phyloP scores from a whole-genome alignment of 805 yeast genomes.

The Monosporozyma aerobia region DNA sequence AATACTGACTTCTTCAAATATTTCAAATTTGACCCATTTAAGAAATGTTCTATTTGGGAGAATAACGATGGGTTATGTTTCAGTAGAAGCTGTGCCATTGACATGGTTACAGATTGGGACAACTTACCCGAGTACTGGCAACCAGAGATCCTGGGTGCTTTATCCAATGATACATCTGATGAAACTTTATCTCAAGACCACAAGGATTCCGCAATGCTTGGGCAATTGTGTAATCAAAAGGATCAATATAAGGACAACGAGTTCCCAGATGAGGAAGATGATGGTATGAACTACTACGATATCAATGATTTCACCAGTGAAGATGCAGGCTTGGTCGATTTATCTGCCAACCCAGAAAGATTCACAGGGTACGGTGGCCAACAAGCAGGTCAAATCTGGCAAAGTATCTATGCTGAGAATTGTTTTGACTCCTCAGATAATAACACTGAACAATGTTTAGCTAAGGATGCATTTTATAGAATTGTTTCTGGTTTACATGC shows the following conservation, averaged over 20 bases:
- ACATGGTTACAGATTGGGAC: slow-evolving; percentile 64
- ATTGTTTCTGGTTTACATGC: slow-evolving; percentile 91
- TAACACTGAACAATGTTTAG: slow-evolving; percentile 56
- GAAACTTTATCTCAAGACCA: slow-evolving; percentile 24
- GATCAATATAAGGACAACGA: slow-evolving; percentile 4
- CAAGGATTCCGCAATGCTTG: slow-evolving; percentile 30
- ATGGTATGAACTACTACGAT: slow-evolving; percentile 60
- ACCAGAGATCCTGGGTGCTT: slow-evolving; percentile 51
- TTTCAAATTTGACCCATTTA: slow-evolving; percentile 76
- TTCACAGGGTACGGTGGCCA: slow-evolving; percentile 94
- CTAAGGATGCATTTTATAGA: slow-evolving; percentile 81
- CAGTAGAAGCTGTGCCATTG: slow-evolving; percentile 83
- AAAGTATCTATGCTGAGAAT: slow-evolving; percentile 83
- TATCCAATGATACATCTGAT: slow-evolving; percentile 24
- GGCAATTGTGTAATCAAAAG: slow-evolving; percentile 30
- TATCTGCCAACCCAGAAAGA: slow-evolving; percentile 85
- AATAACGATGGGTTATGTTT: slow-evolving; percentile 74
- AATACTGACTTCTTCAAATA: slow-evolving; percentile 76
- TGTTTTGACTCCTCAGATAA: slow-evolving; percentile 51
- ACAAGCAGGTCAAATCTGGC: slow-evolving; percentile 89
- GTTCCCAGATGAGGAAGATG: slow-evolving; percentile 9
- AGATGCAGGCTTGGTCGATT: slow-evolving; percentile 74
- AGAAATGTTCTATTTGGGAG: slow-evolving; percentile 79
- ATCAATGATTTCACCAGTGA: slow-evolving; percentile 49
- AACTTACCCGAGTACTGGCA: slow-evolving; percentile 65